Evolutionary conservation across 2,329 filamentous ascomycete species (phyloP).

Genomic region (Dendryphion nanum): DNA sequence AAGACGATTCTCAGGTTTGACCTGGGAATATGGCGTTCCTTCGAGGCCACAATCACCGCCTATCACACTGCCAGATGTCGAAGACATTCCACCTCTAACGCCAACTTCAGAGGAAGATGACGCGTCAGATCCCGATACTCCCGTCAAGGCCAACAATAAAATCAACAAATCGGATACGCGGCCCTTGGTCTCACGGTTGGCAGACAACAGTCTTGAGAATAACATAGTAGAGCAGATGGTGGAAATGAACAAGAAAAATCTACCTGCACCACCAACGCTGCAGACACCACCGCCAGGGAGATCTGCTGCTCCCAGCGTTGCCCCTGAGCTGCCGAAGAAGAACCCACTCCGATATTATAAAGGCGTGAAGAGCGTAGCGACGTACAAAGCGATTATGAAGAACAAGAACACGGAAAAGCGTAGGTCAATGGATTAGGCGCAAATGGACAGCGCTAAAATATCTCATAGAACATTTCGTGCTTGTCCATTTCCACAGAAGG

Average conservation of each 20-base stretch:
- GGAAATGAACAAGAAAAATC: constrained; percentile 19
- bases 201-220: constrained; percentile 8
- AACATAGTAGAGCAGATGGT: constrained; percentile 27
- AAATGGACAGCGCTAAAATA: constrained; percentile 1
- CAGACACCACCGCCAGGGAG: constrained; percentile 22
- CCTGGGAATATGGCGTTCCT: constrained; percentile 22
- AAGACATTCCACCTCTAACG: constrained; percentile 18
- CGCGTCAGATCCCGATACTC: constrained; percentile 3
- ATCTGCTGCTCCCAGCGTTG: constrained; percentile 10
- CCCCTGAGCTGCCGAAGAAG: constrained; percentile 6
- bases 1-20: constrained; percentile 21
- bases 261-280: constrained; percentile 19
- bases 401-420: constrained; percentile 15
- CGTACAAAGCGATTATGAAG: constrained; percentile 21
- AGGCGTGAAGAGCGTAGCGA: constrained; percentile 20
- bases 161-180: constrained; percentile 1
- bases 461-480: constrained; percentile 14
- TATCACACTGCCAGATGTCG: constrained; percentile 16
- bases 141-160: constrained; percentile 5
- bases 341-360: constrained; percentile 16
- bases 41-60: constrained; percentile 7
- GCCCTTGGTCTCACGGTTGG: not conserved
- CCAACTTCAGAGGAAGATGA: constrained; percentile 16
- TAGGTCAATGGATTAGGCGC: constrained; percentile 1
- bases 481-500: constrained; percentile 16